Conservation (phyloP, 495 filamentous ascomycete species). For the Podospora conica region DNA sequence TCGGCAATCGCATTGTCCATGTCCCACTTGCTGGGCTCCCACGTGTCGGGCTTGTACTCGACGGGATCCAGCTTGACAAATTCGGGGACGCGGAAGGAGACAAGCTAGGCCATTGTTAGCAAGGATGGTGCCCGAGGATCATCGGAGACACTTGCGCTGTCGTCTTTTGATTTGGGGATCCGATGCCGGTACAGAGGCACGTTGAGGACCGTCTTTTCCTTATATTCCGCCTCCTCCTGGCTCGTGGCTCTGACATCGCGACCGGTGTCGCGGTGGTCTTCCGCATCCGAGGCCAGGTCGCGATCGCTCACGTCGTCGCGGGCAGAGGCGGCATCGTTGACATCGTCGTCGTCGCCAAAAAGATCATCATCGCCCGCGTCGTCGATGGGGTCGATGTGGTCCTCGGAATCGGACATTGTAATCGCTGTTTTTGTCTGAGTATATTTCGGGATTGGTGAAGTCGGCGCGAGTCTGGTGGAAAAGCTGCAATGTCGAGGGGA, state of each 20-base stretch:
- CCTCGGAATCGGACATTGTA: slow-evolving; percentile 48
- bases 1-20: slow-evolving; percentile 36
- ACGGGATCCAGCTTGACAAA: slow-evolving; percentile 73
- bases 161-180: slow-evolving; percentile 65
- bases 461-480: not conserved
- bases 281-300: slow-evolving; percentile 77
- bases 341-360: slow-evolving; percentile 52
- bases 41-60: slow-evolving; percentile 66
- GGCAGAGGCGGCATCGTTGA: slow-evolving; percentile 27
- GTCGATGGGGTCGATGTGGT: slow-evolving; percentile 44
- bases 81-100: slow-evolving; percentile 69
- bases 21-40: slow-evolving; percentile 47
- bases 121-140: not conserved
- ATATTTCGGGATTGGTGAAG: not conserved
- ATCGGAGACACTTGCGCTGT: slow-evolving; percentile 39
- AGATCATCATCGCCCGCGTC: slow-evolving; percentile 57
- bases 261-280: slow-evolving; percentile 40
- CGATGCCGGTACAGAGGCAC: slow-evolving; percentile 55
- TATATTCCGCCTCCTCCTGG: slow-evolving; percentile 39
- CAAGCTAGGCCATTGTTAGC: slow-evolving; percentile 47
- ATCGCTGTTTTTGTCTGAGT: slow-evolving; percentile 26
- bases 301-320: slow-evolving; percentile 52
- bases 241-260: slow-evolving; percentile 35
- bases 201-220: slow-evolving; percentile 52
- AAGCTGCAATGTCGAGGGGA: not conserved